Evolutionary conservation across 1,139 yeast species (phyloP).

Genomic region (Candida tetrigidarum): DNA sequence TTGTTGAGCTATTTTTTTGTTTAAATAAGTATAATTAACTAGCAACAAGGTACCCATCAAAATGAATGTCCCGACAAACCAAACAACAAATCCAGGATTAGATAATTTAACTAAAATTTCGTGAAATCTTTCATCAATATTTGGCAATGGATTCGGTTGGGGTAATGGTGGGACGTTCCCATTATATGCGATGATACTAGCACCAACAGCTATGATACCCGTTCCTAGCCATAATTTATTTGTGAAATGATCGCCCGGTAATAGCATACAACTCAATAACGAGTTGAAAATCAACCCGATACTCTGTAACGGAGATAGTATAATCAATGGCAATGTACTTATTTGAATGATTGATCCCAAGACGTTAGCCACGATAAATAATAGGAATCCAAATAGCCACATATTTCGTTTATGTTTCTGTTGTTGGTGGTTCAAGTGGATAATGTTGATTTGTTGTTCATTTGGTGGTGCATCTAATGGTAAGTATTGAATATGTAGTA

Average conservation of each 20-base stretch:
- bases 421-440: slow-evolving; percentile 27
- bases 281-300: slow-evolving; percentile 88
- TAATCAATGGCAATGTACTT: slow-evolving; percentile 79
- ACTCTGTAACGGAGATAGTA: slow-evolving; percentile 84
- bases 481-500: slow-evolving; percentile 27
- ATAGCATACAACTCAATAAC: slow-evolving; percentile 63
- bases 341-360: slow-evolving; percentile 86
- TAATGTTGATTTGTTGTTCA: slow-evolving; percentile 11
- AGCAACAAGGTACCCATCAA: slow-evolving; percentile 29
- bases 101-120: slow-evolving; percentile 29
- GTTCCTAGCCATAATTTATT: slow-evolving; percentile 65
- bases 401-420: slow-evolving; percentile 56
- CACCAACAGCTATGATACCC: slow-evolving; percentile 69
- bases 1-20: slow-evolving; percentile 10
- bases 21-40: slow-evolving; percentile 23
- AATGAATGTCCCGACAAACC: slow-evolving; percentile 45
- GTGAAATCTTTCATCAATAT: slow-evolving; percentile 30
- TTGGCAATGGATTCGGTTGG: slow-evolving; percentile 26
- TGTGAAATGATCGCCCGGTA: slow-evolving; percentile 74
- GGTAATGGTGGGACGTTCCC: slow-evolving; percentile 42
- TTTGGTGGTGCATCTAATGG: slow-evolving; percentile 24
- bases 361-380: slow-evolving; percentile 75
- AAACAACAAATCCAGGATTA: slow-evolving; percentile 33
- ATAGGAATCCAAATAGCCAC: slow-evolving; percentile 76
- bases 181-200: slow-evolving; percentile 77